Percentiles rank a stretch among this genome's conserved stretches.
Conservation (phyloP, 345 rosid genomes). For the Jatropha curcas region DNA sequence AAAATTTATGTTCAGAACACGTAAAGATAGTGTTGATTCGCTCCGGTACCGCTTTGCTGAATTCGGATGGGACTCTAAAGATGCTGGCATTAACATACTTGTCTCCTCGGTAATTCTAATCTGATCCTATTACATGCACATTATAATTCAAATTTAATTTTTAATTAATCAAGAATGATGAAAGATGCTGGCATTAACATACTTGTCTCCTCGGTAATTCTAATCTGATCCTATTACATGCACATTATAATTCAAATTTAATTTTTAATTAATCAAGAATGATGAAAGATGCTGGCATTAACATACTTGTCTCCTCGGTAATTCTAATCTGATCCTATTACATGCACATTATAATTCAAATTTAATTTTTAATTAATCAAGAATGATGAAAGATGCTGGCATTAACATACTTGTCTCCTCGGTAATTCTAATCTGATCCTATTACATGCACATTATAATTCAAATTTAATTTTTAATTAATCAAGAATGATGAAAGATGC, state of each 20-base stretch:
- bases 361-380: too few species aligned
- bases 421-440: constrained; percentile 5
- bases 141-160: too few species aligned
- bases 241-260: too few species aligned
- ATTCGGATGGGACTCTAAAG: constrained; percentile 31
- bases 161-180: too few species aligned
- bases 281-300: constrained; percentile 21
- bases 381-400: constrained; percentile 16
- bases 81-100: constrained; percentile 26
- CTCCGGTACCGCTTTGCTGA: background rate
- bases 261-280: too few species aligned
- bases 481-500: too few species aligned
- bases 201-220: constrained; percentile 16
- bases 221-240: background rate
- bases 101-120: constrained; percentile 14
- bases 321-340: background rate
- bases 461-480: too few species aligned
- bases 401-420: constrained; percentile 18
- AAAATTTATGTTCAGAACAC: background rate
- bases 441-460: too few species aligned
- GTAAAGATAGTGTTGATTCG: background rate
- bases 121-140: too few species aligned
- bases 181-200: constrained; percentile 26
- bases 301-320: constrained; percentile 21
- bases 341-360: too few species aligned